These are phyloP conservation scores for Auricularia heimuer DNA, from an alignment of 768 basidiomycete genomes.

Conservation along the genomic window DNA sequence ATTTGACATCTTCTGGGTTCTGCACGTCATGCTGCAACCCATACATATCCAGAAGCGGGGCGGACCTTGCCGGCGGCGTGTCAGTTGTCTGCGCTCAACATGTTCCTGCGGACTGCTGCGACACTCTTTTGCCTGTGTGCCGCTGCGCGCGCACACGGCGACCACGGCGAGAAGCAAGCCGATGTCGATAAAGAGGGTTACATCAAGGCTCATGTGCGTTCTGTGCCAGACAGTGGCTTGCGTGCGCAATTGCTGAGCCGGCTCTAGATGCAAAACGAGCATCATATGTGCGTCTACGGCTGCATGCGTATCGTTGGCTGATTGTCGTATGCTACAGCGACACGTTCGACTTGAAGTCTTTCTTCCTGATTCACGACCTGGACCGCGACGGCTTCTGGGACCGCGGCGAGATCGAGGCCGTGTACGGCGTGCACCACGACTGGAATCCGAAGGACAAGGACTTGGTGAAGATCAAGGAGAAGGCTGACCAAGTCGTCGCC, in stretches of 20 bases:
- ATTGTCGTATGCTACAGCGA: constrained; percentile 38
- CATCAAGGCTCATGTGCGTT: constrained; percentile 82
- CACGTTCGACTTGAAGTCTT: constrained; percentile 73
- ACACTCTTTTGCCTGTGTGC: constrained; percentile 27
- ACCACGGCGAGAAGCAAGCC: constrained; percentile 37
- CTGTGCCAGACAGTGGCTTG: constrained; percentile 9
- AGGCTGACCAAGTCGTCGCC: constrained; percentile 69
- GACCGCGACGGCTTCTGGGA: constrained; percentile 80
- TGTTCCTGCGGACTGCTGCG: not conserved
- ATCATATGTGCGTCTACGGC: constrained; percentile 56
- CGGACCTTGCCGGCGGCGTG: not conserved
- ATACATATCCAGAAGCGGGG: not conserved
- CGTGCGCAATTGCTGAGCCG: constrained; percentile 12
- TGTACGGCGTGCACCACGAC: constrained; percentile 93
- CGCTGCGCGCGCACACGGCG: constrained; percentile 46
- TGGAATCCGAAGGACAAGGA: constrained; percentile 77
- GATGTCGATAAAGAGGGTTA: constrained; percentile 72
- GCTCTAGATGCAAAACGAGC: constrained; percentile 74
- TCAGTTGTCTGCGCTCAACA: not conserved
- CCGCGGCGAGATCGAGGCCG: constrained; percentile 81
- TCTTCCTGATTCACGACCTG: constrained; percentile 94
- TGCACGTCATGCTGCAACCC: not conserved
- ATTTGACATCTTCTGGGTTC: not conserved
- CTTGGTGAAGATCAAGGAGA: constrained; percentile 53
- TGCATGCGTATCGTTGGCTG: not conserved